Percentiles rank a stretch among this genome's conserved stretches.
phyloP scores from a whole-genome alignment of 1,284 basidiomycete species.

The Trametes pubescens region DNA sequence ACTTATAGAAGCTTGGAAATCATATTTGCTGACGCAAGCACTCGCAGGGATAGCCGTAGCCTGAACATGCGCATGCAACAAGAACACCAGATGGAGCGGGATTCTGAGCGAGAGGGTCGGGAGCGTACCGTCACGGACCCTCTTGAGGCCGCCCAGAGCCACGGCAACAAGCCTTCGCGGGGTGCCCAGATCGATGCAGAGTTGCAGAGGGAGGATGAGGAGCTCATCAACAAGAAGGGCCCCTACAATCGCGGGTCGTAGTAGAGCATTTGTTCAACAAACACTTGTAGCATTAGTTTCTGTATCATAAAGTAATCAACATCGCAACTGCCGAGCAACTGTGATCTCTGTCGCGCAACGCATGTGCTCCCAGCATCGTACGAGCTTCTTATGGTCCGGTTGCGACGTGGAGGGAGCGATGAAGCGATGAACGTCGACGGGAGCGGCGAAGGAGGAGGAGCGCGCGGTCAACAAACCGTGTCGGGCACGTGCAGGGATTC shows the following conservation, averaged over 20 bases:
- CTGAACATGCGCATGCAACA: conserved; percentile 25
- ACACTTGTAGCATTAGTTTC: conserved; percentile 4
- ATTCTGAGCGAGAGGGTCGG: conserved; percentile 28
- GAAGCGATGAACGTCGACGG: conserved; percentile 5
- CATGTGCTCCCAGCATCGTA: too few species aligned
- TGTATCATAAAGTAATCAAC: conserved; percentile 9
- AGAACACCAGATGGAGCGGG: conserved; percentile 30
- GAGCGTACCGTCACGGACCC: conserved; percentile 33
- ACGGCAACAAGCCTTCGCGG: conserved; percentile 36
- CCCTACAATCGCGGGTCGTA: conserved; percentile 30
- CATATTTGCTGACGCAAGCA: neutral
- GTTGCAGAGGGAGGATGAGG: conserved; percentile 38
- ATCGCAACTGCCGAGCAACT: neutral
- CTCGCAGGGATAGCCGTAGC: conserved; percentile 30
- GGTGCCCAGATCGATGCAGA: conserved; percentile 39
- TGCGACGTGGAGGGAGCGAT: neutral
- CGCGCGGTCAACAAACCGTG: conserved; percentile 30
- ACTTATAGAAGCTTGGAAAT: too few species aligned
- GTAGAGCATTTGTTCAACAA: neutral
- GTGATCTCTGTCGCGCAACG: neutral
- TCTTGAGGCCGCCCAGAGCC: conserved; percentile 34
- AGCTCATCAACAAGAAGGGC: conserved; percentile 33
- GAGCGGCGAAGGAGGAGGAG: neutral
- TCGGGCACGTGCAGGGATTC: conserved; percentile 33
- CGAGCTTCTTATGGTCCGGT: too few species aligned